Percentiles rank a stretch among this genome's conserved stretches.
phyloP scores from a whole-genome alignment of 2,329 filamentous ascomycete species.

The Dryadomyces quercus-mongolicae region DNA sequence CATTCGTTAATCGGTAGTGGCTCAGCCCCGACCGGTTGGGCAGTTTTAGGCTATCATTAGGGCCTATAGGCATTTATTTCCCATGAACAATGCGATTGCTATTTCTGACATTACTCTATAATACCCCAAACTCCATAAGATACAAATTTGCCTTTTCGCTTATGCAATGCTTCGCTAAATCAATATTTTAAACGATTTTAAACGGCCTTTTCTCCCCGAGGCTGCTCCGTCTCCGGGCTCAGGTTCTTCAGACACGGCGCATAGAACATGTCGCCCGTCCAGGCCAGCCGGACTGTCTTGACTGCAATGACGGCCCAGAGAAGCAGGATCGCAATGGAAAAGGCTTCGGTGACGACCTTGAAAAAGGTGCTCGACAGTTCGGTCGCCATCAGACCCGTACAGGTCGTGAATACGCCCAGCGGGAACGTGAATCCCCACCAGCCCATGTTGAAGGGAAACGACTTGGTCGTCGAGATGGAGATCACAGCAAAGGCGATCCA shows the following conservation, averaged over 20 bases:
- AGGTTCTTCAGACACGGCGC: constrained; percentile 28
- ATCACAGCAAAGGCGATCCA: constrained; percentile 22
- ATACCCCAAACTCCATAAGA: too few relatives aligned
- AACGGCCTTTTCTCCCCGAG: constrained; percentile 6
- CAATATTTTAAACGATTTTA: too few relatives aligned
- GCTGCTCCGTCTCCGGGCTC: constrained; percentile 8
- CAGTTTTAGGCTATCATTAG: too few relatives aligned
- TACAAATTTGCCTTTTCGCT: too few relatives aligned
- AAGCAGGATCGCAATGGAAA: constrained; percentile 26
- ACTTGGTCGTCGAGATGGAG: constrained; percentile 19
- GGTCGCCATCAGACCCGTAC: constrained; percentile 24
- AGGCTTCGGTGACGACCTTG: constrained; percentile 21
- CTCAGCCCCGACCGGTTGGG: too few relatives aligned
- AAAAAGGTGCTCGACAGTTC: constrained; percentile 32
- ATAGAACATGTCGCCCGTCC: constrained; percentile 30
- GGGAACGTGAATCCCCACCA: constrained; percentile 29
- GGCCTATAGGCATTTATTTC: too few relatives aligned
- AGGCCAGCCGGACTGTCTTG: constrained; percentile 24
- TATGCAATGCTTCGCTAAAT: too few relatives aligned
- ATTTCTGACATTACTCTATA: too few relatives aligned
- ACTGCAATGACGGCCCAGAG: constrained; percentile 29
- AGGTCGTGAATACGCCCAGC: constrained; percentile 26
- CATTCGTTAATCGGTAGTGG: background rate
- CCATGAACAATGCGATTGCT: too few relatives aligned
- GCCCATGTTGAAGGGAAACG: constrained; percentile 24